Base-by-base conservation (phyloP, 768 basidiomycete genomes). In the Pisolithus microcarpus region DNA sequence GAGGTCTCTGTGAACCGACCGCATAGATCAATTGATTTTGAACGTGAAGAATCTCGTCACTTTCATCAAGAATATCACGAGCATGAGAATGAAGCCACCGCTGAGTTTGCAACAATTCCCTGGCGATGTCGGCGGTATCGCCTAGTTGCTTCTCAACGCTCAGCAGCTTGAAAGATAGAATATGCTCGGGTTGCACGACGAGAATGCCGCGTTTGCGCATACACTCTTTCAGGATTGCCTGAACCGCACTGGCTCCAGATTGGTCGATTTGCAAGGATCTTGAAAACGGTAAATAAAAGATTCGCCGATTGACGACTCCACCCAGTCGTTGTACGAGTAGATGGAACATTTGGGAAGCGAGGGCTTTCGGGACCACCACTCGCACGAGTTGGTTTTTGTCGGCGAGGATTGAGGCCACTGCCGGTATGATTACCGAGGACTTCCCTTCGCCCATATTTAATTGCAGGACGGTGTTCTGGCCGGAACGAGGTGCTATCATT, bases 371-470 rank as follows among this genome's bases (percentile, higher is more conserved):
- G 24, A 66, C 61, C 9, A 69, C 55, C 21, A 70, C 63, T 43
- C 70, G 61, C 10, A 70, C 62, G 0, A 70, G 37, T 26, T 55
- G 60, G 28, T 56, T 28, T 9, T 65, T 58, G 45, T 67, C 44
- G 3, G 69, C 67, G 8, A 69, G 56, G 11, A 57, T 45, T 1
- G 62, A 52, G 3, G 53, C 56, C 19, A 56, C 56, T 16, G 69
- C 59, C 1, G 69, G 69, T 7, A 70, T 54, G 34, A 70, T 80
- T 19, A 70, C 70, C 2, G 70, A 70, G 1, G 70, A 67, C 49
- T 79, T 79, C 13, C 78, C 78, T 55, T 79, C 78, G 15, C 78
- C 78, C 78, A 79, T 79, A 48, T 78, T 77, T 11, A 80, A 70
- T 51, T 80, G 78, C 16, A 74, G 63, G 5, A 69, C 57, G 0